phyloP scores from a whole-genome alignment of 2,329 filamentous ascomycete species.

The Stachybotrys chartarum region DNA sequence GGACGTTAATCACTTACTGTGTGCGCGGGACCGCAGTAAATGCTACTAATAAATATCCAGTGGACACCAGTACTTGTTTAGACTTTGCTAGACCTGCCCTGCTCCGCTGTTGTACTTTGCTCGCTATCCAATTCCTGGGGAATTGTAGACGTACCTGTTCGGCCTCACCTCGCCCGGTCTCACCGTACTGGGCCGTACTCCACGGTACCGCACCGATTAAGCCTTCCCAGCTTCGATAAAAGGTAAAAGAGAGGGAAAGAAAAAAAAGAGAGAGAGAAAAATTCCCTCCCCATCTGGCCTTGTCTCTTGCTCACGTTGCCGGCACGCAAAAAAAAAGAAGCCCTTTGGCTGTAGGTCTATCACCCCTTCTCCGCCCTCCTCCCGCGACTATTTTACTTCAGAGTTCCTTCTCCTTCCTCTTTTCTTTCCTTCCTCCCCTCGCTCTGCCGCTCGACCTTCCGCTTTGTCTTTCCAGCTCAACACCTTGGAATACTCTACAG shows the following conservation, averaged over 20 bases:
- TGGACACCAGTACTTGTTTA: background rate
- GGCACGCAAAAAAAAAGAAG: background rate
- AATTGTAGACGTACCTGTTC: background rate
- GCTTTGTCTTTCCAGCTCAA: background rate
- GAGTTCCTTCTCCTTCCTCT: background rate
- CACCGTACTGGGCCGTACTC: background rate
- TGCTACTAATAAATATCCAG: too few relatives aligned
- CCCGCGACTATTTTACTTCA: background rate
- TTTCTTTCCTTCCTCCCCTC: background rate
- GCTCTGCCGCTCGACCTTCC: background rate
- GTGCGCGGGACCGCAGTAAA: too few relatives aligned
- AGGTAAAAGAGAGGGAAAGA: background rate
- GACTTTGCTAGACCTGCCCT: background rate
- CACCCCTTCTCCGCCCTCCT: background rate
- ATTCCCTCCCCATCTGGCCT: background rate
- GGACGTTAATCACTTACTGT: too few relatives aligned
- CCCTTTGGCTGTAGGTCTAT: background rate
- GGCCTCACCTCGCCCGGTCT: background rate
- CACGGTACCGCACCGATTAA: background rate
- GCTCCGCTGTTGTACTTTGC: background rate
- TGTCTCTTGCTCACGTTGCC: background rate
- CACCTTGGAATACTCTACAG: background rate
- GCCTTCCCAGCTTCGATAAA: background rate
- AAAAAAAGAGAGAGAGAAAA: background rate
- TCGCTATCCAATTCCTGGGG: background rate